Evolutionary conservation across 1,139 yeast species (phyloP).

Genomic region (Taphrina deformans): DNA sequence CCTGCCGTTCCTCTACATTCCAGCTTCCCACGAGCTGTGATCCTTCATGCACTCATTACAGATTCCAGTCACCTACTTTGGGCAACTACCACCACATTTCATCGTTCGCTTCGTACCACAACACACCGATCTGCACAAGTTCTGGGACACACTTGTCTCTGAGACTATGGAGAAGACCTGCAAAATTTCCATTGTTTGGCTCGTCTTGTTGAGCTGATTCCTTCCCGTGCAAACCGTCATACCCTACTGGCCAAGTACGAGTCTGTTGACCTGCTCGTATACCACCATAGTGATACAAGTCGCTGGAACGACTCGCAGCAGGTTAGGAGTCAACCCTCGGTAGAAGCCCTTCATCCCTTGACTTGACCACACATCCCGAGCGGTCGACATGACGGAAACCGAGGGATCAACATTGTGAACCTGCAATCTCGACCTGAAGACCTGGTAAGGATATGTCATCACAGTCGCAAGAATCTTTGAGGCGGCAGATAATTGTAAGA

Average conservation of each 20-base stretch:
- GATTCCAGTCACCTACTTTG: not conserved
- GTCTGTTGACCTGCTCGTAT: constrained; percentile 54
- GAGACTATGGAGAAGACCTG: too few species aligned
- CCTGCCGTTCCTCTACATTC: too few species aligned
- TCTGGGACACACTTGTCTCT: too few species aligned
- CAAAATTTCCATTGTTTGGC: too few species aligned
- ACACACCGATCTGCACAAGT: too few species aligned
- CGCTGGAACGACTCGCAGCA: constrained; percentile 83
- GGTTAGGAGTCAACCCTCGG: constrained; percentile 75
- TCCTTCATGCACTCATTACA: too few species aligned
- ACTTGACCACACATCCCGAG: constrained; percentile 47
- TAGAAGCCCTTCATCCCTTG: constrained; percentile 67
- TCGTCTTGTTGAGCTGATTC: too few species aligned
- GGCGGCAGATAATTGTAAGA: constrained; percentile 62
- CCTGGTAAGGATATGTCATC: constrained; percentile 80
- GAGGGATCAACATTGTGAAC: constrained; percentile 47
- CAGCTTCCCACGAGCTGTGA: too few species aligned
- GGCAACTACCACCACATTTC: not conserved
- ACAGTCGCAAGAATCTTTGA: constrained; percentile 71
- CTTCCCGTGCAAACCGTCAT: too few species aligned
- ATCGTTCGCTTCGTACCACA: not conserved
- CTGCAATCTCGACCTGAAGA: constrained; percentile 76
- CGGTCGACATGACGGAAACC: constrained; percentile 42
- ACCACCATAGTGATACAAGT: constrained; percentile 76
- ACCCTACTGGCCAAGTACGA: not conserved